Evolutionary conservation across 495 filamentous ascomycete species (phyloP), one percentile per base, ranked within the genome.

Genomic region (Aspergillus baeticus): DNA sequence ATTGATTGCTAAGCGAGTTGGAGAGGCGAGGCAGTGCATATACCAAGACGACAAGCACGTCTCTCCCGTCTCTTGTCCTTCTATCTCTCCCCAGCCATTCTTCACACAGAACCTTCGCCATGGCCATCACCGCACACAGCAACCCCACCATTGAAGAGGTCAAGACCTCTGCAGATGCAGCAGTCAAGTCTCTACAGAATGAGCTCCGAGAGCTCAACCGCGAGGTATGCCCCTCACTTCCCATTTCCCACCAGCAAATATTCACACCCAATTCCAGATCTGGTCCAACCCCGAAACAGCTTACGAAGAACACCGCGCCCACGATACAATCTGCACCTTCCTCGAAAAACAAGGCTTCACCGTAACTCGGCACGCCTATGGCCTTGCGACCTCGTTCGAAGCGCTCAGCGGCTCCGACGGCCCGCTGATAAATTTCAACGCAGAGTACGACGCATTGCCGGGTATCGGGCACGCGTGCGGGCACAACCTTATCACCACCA

Each of bases 401-500:
- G 72, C 65, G 5, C 29, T 54, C 21, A 71, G 66, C 43, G 72
- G 75, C n/a, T 68, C 66, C 10, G 70, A 71, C 0, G 72, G 78
- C 0, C 74, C 73, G 0, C 51, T 73, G 38, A 62, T 77, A 55
- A 76, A 73, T 41, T 76, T 77, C 66, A 76, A 76, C 47, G 76
- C 73, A 0, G 76, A 79, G 63, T 77, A 77, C 38, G 82, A 85
- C 56, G 81, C 82, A 0, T 70, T 85, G 17, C 83, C 83, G 0
- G 73, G 62, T 3, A 81, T 88, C 35, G 86, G 84, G 34, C 86
- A 89, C 60, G 84, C 84, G 0, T 88, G 85, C 53, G 85, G 86
- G 6, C 86, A 88, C 67, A 88, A 88, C 51, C 80, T 89, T 1
- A 89, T 88, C 55, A 80, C 85, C 6, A 86, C 77, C 0, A 79